Evolutionary conservation across 352 stramenopile species (phyloP).

Genomic region (Phytophthora fragariae): DNA sequence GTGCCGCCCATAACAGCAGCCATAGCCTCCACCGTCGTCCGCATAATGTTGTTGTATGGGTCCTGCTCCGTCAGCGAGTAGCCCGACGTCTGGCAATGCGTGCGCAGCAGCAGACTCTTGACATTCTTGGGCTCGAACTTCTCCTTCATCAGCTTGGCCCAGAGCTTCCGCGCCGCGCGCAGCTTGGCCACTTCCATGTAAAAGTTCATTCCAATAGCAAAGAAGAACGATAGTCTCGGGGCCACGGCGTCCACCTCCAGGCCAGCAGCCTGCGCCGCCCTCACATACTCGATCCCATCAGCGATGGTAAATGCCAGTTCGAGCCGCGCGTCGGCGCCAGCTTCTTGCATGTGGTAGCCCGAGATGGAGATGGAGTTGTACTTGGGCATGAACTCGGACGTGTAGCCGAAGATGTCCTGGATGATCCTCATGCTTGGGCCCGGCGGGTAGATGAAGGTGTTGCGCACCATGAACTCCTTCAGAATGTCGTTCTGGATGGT

Average conservation of each 20-base stretch:
- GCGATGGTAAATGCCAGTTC: slow-evolving; percentile 98
- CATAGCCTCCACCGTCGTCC: slow-evolving; percentile 96
- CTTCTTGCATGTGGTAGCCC: slow-evolving; percentile 99
- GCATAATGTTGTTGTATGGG: slow-evolving; percentile 98
- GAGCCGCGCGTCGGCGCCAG: slow-evolving; percentile 93
- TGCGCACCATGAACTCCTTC: slow-evolving; percentile 97
- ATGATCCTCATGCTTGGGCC: slow-evolving; percentile 95
- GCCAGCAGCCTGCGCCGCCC: slow-evolving; percentile 91
- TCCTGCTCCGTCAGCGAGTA: slow-evolving; percentile 98
- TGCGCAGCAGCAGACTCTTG: slow-evolving; percentile 95
- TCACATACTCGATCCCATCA: slow-evolving; percentile 97
- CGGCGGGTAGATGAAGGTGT: slow-evolving; percentile 99
- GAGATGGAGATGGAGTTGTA: slow-evolving; percentile 98
- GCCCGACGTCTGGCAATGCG: slow-evolving; percentile 97
- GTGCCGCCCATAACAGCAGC: slow-evolving; percentile 90
- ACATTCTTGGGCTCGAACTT: slow-evolving; percentile 95
- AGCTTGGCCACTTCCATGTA: slow-evolving; percentile 98
- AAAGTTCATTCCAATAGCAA: slow-evolving; percentile 98
- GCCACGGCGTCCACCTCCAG: slow-evolving; percentile 95
- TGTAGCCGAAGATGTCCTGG: slow-evolving; percentile 98
- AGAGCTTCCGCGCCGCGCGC: slow-evolving; percentile 93
- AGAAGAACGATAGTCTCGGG: slow-evolving; percentile 97
- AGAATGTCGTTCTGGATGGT: slow-evolving; percentile 97
- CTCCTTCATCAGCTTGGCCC: slow-evolving; percentile 94
- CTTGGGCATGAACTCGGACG: slow-evolving; percentile 95